Evolutionary conservation across 441 rosid species (phyloP).

Genomic region (Kokia cookei): DNA sequence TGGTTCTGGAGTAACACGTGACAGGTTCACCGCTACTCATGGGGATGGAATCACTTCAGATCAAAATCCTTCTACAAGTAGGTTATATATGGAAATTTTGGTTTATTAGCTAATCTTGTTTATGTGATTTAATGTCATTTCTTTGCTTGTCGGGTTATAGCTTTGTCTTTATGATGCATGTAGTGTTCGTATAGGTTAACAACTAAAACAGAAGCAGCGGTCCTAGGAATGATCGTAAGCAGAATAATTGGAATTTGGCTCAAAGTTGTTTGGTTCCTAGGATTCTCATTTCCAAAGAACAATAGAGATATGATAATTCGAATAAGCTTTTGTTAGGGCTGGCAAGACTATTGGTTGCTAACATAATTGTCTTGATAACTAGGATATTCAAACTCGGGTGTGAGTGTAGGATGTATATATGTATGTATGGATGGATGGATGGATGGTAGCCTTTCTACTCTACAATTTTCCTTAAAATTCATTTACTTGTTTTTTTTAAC

Average conservation of each 20-base stretch:
- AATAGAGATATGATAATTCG: not conserved
- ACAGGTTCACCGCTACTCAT: conserved; percentile 16
- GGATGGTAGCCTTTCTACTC: not conserved
- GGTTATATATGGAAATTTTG: conserved; percentile 15
- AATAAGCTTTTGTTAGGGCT: not conserved
- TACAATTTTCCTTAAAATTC: not conserved
- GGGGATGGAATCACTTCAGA: conserved; percentile 22
- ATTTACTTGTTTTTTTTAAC: conserved; percentile 4
- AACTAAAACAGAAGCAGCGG: not conserved
- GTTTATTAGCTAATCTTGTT: not conserved
- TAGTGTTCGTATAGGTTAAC: not conserved
- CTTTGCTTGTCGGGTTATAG: not conserved
- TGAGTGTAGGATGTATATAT: not conserved
- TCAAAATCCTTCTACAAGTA: conserved; percentile 39
- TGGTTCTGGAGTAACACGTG: conserved; percentile 44
- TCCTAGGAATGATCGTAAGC: not conserved
- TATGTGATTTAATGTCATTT: not conserved
- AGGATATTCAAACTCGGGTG: not conserved
- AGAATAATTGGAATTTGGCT: not conserved
- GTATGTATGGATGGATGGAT: too few species aligned
- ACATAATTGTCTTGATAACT: too few species aligned
- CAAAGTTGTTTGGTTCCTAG: not conserved
- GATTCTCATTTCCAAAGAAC: not conserved
- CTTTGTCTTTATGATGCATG: not conserved
- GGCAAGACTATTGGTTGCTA: not conserved